These are phyloP conservation scores for Dothidotthia symphoricarpi DNA, from an alignment of 2,329 filamentous ascomycete genomes.

Conservation along the genomic window DNA sequence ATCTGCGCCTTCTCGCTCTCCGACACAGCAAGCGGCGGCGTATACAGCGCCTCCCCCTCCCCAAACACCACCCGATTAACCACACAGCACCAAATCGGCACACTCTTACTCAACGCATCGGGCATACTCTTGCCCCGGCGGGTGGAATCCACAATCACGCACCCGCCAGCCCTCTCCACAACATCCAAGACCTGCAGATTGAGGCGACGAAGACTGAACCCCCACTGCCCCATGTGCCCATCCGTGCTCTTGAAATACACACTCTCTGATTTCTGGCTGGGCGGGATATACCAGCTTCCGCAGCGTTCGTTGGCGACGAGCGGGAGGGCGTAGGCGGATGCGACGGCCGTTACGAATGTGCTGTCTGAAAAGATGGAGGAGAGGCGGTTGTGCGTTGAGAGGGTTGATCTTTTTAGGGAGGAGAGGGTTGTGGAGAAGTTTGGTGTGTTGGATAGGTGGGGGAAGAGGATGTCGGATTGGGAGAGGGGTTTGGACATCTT, in stretches of 20 bases:
- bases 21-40: constrained; percentile 70
- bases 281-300: constrained; percentile 88
- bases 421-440: constrained; percentile 62
- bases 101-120: constrained; percentile 88
- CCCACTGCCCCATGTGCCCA: constrained; percentile 87
- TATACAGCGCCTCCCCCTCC: constrained; percentile 58
- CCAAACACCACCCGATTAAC: constrained; percentile 79
- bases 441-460: constrained; percentile 60
- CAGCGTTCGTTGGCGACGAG: constrained; percentile 92
- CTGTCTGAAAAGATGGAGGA: constrained; percentile 75
- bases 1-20: constrained; percentile 80
- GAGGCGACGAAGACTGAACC: constrained; percentile 78
- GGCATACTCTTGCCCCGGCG: constrained; percentile 92
- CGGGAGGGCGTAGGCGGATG: constrained; percentile 59
- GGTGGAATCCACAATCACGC: constrained; percentile 90
- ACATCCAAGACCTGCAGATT: constrained; percentile 78
- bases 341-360: constrained; percentile 66
- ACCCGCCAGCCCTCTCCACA: constrained; percentile 66
- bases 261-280: constrained; percentile 63
- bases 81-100: constrained; percentile 91
- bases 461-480: constrained; percentile 53
- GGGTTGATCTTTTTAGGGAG: constrained; percentile 71
- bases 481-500: constrained; percentile 29
- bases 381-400: constrained; percentile 79
- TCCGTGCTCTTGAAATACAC: constrained; percentile 99